These are phyloP conservation scores for Aspergillus texensis DNA, from an alignment of 2,329 filamentous ascomycete genomes.

Conservation along the genomic window DNA sequence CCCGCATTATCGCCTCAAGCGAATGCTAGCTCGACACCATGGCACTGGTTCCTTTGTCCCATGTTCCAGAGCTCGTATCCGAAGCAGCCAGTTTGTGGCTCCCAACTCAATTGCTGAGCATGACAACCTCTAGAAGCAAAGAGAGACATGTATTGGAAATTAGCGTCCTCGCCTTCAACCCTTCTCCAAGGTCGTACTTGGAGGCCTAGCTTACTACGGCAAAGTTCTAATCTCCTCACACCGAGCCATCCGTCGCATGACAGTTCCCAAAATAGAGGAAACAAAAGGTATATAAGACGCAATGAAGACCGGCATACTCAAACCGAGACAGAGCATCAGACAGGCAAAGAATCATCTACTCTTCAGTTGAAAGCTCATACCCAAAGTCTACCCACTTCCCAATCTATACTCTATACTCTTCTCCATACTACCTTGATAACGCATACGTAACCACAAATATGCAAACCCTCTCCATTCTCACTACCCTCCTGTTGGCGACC, in stretches of 20 bases:
- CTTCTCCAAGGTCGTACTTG: background rate
- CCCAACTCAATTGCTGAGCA: background rate
- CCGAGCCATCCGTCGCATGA: background rate
- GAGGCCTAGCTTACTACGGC: background rate
- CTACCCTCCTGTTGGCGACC: constrained; percentile 29
- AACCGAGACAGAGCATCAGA: background rate
- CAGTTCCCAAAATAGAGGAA: background rate
- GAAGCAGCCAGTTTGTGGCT: background rate
- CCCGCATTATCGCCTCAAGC: background rate
- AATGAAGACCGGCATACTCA: background rate
- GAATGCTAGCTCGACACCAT: background rate
- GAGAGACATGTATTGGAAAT: background rate
- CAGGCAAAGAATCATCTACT: background rate
- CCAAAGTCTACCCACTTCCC: background rate
- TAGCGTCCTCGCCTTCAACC: background rate
- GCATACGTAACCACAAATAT: constrained; percentile 28
- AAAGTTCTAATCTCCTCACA: background rate
- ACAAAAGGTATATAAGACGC: background rate
- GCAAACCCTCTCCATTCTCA: constrained; percentile 27
- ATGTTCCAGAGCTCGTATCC: constrained; percentile 33
- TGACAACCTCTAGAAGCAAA: background rate
- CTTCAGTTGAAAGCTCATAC: background rate
- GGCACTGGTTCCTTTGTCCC: constrained; percentile 13
- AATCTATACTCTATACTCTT: background rate
- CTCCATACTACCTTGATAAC: background rate